phyloP scores from a whole-genome alignment of 2,329 filamentous ascomycete genomes.

The Diaporthe caulivora region DNA sequence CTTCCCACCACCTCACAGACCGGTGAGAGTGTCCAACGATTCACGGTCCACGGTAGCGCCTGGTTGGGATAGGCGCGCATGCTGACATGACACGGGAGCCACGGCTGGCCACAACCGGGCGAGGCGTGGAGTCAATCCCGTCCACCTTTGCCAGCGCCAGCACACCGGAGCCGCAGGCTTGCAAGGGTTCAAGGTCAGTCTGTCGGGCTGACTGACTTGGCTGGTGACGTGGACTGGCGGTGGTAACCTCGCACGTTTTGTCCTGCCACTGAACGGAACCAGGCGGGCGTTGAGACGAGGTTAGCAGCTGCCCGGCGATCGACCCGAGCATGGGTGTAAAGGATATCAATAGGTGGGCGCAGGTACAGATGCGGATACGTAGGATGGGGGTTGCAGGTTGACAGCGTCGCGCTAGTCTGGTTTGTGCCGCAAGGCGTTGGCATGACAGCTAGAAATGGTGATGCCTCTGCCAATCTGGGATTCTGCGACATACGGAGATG shows the following conservation, averaged over 20 bases:
- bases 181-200: constrained; percentile 33
- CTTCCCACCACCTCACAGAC: constrained; percentile 1
- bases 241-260: constrained; percentile 26
- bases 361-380: constrained; percentile 30
- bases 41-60: constrained; percentile 30
- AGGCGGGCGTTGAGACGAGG: constrained; percentile 19
- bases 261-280: constrained; percentile 25
- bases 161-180: constrained; percentile 31
- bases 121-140: constrained; percentile 33
- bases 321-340: constrained; percentile 22
- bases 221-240: constrained; percentile 36
- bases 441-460: constrained; percentile 26
- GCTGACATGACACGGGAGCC: constrained; percentile 32
- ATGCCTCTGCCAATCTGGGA: constrained; percentile 18
- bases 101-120: constrained; percentile 22
- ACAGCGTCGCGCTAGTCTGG: constrained; percentile 34
- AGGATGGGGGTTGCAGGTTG: constrained; percentile 38
- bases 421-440: constrained; percentile 33
- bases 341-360: constrained; percentile 31
- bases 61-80: constrained; percentile 21
- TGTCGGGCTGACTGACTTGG: constrained; percentile 26
- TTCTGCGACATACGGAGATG: constrained; percentile 13
- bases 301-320: constrained; percentile 21
- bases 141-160: constrained; percentile 16
- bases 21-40: constrained; percentile 31